A percentile compares a stretch with the other conserved stretches of the same genome.
These are phyloP conservation scores for Agrocybe pediades DNA, from an alignment of 768 basidiomycete genomes.

Conservation along the genomic window DNA sequence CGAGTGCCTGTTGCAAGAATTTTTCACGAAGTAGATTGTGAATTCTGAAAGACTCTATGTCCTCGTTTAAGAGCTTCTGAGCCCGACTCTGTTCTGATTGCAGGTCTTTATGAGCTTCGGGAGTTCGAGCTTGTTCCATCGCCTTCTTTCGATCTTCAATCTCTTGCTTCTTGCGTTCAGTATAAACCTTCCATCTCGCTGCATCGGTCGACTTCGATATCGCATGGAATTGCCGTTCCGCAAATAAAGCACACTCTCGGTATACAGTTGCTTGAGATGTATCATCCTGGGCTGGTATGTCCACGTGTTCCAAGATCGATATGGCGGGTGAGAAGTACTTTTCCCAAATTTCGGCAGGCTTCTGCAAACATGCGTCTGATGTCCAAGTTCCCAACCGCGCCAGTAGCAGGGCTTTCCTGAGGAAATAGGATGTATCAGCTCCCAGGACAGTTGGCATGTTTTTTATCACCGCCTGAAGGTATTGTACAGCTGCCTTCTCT, in stretches of 20 bases:
- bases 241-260: conserved; percentile 85
- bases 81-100: conserved; percentile 31
- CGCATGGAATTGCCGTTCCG: conserved; percentile 82
- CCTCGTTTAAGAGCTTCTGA: conserved; percentile 38
- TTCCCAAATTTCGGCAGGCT: conserved; percentile 67
- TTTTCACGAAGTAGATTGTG: conserved; percentile 56
- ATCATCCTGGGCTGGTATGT: conserved; percentile 1
- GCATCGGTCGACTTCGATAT: conserved; percentile 71
- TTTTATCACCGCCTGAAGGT: conserved; percentile 47
- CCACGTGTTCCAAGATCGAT: conserved; percentile 23
- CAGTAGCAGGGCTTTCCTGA: conserved; percentile 45
- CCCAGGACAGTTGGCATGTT: not conserved
- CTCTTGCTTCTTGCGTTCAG: conserved; percentile 72
- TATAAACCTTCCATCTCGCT: conserved; percentile 67
- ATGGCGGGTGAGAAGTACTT: conserved; percentile 74
- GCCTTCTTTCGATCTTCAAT: conserved; percentile 53
- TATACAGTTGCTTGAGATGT: conserved; percentile 60
- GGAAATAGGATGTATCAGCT: not conserved
- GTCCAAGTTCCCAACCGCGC: conserved; percentile 90
- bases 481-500: conserved; percentile 79
- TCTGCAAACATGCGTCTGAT: conserved; percentile 81
- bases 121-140: conserved; percentile 20
- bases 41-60: conserved; percentile 49
- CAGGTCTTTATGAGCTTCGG: conserved; percentile 16
- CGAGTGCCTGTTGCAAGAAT: conserved; percentile 75